These are phyloP conservation scores for Cardamine occulta DNA, from an alignment of 345 rosid genomes.

Conservation along the genomic window DNA sequence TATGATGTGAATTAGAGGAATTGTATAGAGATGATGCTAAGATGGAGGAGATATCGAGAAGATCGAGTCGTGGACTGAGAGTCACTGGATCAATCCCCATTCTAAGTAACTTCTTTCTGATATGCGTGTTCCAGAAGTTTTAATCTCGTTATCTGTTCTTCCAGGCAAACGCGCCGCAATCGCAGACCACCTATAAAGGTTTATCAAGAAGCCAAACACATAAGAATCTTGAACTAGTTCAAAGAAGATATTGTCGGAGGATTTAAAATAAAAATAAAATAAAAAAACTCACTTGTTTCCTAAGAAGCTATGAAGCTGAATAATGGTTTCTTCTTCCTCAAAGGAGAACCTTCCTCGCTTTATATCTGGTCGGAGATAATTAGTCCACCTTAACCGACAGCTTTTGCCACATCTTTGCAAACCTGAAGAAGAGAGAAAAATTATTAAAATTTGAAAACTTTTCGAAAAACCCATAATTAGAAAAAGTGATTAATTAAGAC, in stretches of 20 bases:
- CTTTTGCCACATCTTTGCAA: conserved; percentile 80
- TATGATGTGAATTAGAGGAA: conserved; percentile 48
- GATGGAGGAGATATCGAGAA: conserved; percentile 68
- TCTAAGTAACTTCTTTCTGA: conserved; percentile 69
- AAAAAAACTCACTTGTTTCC: conserved; percentile 69
- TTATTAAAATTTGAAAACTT: neutral
- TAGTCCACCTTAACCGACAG: conserved; percentile 79
- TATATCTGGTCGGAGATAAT: conserved; percentile 78
- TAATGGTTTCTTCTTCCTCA: conserved; percentile 78
- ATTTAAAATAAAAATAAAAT: neutral
- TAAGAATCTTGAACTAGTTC: conserved; percentile 29
- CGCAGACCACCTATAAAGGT: conserved; percentile 67
- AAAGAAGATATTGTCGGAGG: neutral
- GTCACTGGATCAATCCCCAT: conserved; percentile 95
- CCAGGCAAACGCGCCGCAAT: conserved; percentile 87
- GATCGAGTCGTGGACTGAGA: conserved; percentile 72
- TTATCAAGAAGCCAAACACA: neutral
- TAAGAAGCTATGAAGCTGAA: conserved; percentile 65
- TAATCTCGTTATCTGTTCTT: conserved; percentile 83
- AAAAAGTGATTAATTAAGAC: neutral
- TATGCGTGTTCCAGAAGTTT: conserved; percentile 89
- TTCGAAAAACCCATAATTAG: neutral
- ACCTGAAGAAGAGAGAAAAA: conserved; percentile 35
- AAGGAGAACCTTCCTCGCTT: conserved; percentile 70
- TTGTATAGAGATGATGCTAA: conserved; percentile 53